Percentiles rank a stretch among this genome's conserved stretches.
Evolutionary conservation across 495 filamentous ascomycete genomes (phyloP).

Genomic region (Lasiosphaeria miniovina): DNA sequence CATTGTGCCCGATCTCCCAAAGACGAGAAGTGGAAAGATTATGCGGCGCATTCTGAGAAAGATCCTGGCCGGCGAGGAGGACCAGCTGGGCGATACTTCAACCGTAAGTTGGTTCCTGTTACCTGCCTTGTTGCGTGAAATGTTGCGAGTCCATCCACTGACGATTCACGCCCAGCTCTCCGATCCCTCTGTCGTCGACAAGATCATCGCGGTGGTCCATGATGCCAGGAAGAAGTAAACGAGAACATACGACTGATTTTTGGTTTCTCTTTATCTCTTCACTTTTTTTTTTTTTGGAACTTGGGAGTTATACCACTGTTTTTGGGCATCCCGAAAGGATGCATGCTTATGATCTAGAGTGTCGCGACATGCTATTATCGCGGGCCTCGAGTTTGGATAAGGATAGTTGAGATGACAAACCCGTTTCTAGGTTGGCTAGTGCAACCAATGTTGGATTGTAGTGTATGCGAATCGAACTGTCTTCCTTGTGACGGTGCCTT

Average conservation of each 20-base stretch:
- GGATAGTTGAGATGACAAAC: too few species aligned
- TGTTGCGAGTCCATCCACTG: slow-evolving; percentile 8
- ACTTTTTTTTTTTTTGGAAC: background rate
- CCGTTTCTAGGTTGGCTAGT: too few species aligned
- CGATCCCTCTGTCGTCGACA: slow-evolving; percentile 83
- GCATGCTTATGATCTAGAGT: too few species aligned
- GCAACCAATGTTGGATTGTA: too few species aligned
- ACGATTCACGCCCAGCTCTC: slow-evolving; percentile 66
- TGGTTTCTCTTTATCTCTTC: slow-evolving; percentile 3
- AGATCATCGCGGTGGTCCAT: slow-evolving; percentile 82
- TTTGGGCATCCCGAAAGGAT: too few species aligned
- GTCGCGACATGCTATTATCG: too few species aligned
- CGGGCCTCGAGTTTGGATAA: too few species aligned
- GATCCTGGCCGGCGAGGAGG: slow-evolving; percentile 94
- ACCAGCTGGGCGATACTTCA: slow-evolving; percentile 87
- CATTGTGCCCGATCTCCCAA: slow-evolving; percentile 87
- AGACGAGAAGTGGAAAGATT: slow-evolving; percentile 97
- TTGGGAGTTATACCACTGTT: background rate
- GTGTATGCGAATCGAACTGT: too few species aligned
- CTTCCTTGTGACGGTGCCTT: too few species aligned
- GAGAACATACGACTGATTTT: slow-evolving; percentile 2
- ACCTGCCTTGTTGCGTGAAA: background rate
- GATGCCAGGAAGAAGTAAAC: slow-evolving; percentile 48
- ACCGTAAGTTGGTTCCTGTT: slow-evolving; percentile 61
- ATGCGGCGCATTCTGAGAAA: slow-evolving; percentile 97